Conservation (phyloP, 352 stramenopile genomes). For the Phytophthora melonis region DNA sequence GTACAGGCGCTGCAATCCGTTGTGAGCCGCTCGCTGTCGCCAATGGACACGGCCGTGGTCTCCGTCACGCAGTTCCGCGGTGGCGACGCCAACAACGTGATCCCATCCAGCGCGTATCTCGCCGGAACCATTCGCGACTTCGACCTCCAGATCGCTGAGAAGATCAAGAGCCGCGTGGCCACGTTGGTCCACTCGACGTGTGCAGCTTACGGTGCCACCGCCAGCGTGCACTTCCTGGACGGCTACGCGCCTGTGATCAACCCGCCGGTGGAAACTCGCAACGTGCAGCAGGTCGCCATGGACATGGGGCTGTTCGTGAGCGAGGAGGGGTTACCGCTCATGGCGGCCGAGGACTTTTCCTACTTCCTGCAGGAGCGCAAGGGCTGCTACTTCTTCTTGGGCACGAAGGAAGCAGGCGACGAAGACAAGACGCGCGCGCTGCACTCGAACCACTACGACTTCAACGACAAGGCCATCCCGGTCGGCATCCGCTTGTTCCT, state of each 20-base stretch:
- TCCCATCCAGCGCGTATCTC: constrained; percentile 87
- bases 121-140: constrained; percentile 95
- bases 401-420: constrained; percentile 76
- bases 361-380: constrained; percentile 90
- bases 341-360: constrained; percentile 96
- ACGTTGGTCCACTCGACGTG: constrained; percentile 90
- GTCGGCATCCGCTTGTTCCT: constrained; percentile 85
- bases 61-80: constrained; percentile 92
- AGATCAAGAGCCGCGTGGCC: constrained; percentile 87
- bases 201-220: constrained; percentile 76
- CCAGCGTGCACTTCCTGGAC: constrained; percentile 69
- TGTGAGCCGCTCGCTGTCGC: constrained; percentile 90
- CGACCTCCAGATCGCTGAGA: constrained; percentile 83
- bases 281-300: constrained; percentile 80
- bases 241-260: constrained; percentile 86
- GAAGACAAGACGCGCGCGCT: constrained; percentile 65
- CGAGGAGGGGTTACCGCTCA: constrained; percentile 85
- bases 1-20: constrained; percentile 95
- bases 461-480: constrained; percentile 88
- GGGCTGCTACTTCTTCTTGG: constrained; percentile 88
- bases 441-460: constrained; percentile 86
- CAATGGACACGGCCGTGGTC: constrained; percentile 93
- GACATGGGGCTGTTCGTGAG: constrained; percentile 82
- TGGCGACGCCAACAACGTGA: constrained; percentile 96
- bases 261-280: constrained; percentile 76